Conservation (phyloP, 768 basidiomycete species). For the Amanita rimosa region DNA sequence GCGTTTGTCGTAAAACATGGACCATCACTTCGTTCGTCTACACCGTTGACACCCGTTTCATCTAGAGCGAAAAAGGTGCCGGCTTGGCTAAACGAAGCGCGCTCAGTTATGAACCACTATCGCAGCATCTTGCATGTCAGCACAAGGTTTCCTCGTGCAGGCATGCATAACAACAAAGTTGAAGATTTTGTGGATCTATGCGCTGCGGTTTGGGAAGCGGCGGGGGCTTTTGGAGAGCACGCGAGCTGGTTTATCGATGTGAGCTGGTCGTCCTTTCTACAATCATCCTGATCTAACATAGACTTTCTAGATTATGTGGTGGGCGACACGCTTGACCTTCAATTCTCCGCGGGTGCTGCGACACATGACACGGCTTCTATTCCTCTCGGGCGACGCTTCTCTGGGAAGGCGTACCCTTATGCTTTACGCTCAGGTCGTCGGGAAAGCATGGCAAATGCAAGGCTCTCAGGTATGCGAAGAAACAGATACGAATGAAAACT, state of each 20-base stretch:
- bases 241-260: slow-evolving; percentile 80
- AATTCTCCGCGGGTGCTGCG: slow-evolving; percentile 81
- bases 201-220: slow-evolving; percentile 72
- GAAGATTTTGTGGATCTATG: slow-evolving; percentile 78
- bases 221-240: slow-evolving; percentile 48
- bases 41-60: slow-evolving; percentile 1
- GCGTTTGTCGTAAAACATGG: slow-evolving; percentile 50
- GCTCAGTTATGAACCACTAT: slow-evolving; percentile 61
- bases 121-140: slow-evolving; percentile 53
- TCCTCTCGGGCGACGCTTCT: slow-evolving; percentile 43
- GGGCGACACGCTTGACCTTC: slow-evolving; percentile 90
- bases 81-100: slow-evolving; percentile 44
- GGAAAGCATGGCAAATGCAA: slow-evolving; percentile 66
- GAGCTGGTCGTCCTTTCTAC: slow-evolving; percentile 18
- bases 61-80: slow-evolving; percentile 19
- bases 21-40: slow-evolving; percentile 8
- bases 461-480: slow-evolving; percentile 30
- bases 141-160: slow-evolving; percentile 74
- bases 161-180: slow-evolving; percentile 65
- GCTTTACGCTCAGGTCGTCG: slow-evolving; percentile 76
- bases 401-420: slow-evolving; percentile 68
- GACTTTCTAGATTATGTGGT: slow-evolving; percentile 65
- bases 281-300: neutral
- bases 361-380: slow-evolving; percentile 70
- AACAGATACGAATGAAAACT: slow-evolving; percentile 54